Percentiles rank a stretch among this genome's conserved stretches.
Conservation (phyloP, 345 rosid species). For the Jatropha curcas region DNA sequence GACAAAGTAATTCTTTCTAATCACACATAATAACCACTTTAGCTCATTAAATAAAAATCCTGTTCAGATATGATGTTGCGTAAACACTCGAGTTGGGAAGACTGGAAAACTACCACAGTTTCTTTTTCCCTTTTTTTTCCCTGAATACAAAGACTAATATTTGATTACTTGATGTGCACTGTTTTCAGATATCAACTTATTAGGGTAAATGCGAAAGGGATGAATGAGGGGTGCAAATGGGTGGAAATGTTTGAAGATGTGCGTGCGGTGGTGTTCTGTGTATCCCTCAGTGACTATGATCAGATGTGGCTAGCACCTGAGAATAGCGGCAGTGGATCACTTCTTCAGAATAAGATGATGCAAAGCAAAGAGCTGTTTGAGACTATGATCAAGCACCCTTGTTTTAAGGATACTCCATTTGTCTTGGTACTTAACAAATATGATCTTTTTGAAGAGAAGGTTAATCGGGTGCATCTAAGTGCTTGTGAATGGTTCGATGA, state of each 20-base stretch:
- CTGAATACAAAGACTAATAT: neutral
- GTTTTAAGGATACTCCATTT: slow-evolving; percentile 82
- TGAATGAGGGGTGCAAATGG: slow-evolving; percentile 99
- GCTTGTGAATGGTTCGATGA: slow-evolving; percentile 86
- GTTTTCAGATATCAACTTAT: slow-evolving; percentile 80
- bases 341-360: slow-evolving; percentile 76
- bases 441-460: slow-evolving; percentile 87
- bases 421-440: slow-evolving; percentile 89
- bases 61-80: neutral
- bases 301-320: slow-evolving; percentile 57
- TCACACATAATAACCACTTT: neutral
- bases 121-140: neutral
- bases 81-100: neutral
- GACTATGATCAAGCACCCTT: slow-evolving; percentile 73
- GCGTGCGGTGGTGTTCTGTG: slow-evolving; percentile 76
- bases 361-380: slow-evolving; percentile 90
- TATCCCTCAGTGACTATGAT: slow-evolving; percentile 85
- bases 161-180: neutral
- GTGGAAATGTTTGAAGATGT: slow-evolving; percentile 99
- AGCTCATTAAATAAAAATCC: neutral
- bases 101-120: neutral
- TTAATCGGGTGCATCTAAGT: slow-evolving; percentile 59
- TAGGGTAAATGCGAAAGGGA: slow-evolving; percentile 84
- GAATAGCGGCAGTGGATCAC: slow-evolving; percentile 47
- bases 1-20: slow-evolving; percentile 48